phyloP scores from a whole-genome alignment of 2,329 filamentous ascomycete species.

The Colletotrichum sp. region DNA sequence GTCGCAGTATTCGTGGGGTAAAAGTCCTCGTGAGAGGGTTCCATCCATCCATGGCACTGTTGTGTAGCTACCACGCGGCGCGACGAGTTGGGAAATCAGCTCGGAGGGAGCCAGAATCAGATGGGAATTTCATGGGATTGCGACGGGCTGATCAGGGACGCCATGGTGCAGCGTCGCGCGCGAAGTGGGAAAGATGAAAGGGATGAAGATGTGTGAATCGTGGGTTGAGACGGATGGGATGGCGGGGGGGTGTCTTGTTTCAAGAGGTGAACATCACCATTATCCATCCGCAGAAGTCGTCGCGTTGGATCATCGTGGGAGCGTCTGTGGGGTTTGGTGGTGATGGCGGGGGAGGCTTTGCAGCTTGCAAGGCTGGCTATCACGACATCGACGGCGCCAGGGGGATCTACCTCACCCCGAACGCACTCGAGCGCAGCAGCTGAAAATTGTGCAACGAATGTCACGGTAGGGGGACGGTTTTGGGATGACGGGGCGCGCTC shows the following conservation, averaged over 20 bases:
- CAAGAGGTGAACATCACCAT: background rate
- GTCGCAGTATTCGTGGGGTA: background rate
- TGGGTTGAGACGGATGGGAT: background rate
- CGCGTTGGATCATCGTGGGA: background rate
- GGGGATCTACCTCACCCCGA: background rate
- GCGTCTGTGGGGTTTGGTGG: background rate
- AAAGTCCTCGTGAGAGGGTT: background rate
- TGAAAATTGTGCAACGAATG: background rate
- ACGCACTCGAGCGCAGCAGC: background rate
- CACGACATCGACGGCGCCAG: background rate
- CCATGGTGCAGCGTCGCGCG: background rate
- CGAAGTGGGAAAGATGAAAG: background rate
- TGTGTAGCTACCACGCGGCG: background rate
- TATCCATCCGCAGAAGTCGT: background rate
- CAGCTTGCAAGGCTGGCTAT: background rate
- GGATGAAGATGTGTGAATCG: background rate
- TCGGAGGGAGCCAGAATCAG: background rate
- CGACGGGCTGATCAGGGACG: background rate
- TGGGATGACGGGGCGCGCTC: background rate
- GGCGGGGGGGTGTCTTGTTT: background rate
- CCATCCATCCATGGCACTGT: background rate
- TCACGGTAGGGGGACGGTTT: background rate
- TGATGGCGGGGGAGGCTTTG: background rate
- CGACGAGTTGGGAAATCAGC: background rate
- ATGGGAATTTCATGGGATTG: background rate